Percentiles rank a stretch among this genome's conserved stretches.
phyloP scores from a whole-genome alignment of 345 rosid species.

The Heritiera littoralis region DNA sequence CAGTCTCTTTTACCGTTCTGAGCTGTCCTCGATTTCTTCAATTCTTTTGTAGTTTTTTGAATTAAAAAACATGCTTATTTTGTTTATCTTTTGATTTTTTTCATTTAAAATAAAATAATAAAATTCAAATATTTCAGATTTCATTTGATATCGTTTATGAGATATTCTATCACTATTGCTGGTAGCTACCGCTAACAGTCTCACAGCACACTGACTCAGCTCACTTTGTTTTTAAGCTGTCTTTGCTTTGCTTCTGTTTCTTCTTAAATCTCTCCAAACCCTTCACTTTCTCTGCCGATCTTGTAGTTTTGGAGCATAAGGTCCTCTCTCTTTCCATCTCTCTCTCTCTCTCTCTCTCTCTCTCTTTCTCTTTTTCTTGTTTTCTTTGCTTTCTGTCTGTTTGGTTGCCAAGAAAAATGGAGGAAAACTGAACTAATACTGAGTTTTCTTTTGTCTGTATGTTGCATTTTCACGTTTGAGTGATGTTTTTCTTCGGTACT shows the following conservation, averaged over 20 bases:
- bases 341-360: neutral
- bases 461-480: neutral
- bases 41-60: neutral
- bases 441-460: neutral
- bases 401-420: neutral
- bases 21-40: slow-evolving; percentile 24
- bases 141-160: neutral
- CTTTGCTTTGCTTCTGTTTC: neutral
- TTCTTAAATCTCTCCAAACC: neutral
- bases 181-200: neutral
- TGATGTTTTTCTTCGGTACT: neutral
- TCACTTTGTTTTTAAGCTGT: neutral
- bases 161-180: too few species aligned
- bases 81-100: neutral
- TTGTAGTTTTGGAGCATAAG: neutral
- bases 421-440: slow-evolving; percentile 1
- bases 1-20: neutral
- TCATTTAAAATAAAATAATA: neutral
- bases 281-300: neutral
- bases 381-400: neutral
- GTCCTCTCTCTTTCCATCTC: neutral
- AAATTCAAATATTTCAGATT: neutral
- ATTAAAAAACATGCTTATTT: neutral
- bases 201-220: neutral
- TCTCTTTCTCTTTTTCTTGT: too few species aligned